phyloP scores from a whole-genome alignment of 768 basidiomycete species.

The Pulveroboletus sp. region DNA sequence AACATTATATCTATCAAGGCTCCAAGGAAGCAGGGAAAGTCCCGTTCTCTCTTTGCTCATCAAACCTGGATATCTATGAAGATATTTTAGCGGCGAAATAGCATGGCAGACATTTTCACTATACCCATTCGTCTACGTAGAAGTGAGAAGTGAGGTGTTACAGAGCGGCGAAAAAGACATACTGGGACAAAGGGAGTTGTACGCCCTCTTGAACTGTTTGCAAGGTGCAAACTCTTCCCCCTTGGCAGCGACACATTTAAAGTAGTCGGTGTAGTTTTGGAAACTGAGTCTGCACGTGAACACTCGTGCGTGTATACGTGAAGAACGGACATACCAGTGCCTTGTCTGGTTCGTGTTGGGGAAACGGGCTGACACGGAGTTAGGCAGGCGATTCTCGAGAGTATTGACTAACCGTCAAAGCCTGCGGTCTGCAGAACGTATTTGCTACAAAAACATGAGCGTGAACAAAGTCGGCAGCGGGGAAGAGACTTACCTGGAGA shows the following conservation, averaged over 20 bases:
- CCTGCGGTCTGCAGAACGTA: constrained; percentile 91
- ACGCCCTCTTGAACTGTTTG: constrained; percentile 96
- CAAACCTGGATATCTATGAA: constrained; percentile 76
- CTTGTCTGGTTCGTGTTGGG: constrained; percentile 92
- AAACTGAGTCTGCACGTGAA: constrained; percentile 45
- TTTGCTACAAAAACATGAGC: constrained; percentile 51
- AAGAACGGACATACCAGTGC: constrained; percentile 70
- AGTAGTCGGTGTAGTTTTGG: constrained; percentile 98
- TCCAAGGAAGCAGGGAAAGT: constrained; percentile 92
- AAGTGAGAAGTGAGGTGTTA: constrained; percentile 9
- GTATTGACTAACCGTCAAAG: constrained; percentile 68
- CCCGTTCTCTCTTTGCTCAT: constrained; percentile 91
- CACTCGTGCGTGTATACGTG: neutral
- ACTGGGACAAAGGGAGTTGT: constrained; percentile 98
- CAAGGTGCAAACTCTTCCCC: constrained; percentile 98
- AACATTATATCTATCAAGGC: constrained; percentile 41
- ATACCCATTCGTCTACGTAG: constrained; percentile 85
- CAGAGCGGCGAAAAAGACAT: constrained; percentile 34
- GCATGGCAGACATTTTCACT: constrained; percentile 6
- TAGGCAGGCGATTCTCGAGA: neutral
- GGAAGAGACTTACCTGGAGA: constrained; percentile 65
- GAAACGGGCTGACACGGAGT: constrained; percentile 63
- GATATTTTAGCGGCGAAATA: neutral
- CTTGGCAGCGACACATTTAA: constrained; percentile 95
- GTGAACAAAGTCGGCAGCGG: neutral